Percentiles rank a stretch among this genome's conserved stretches.
phyloP scores from a whole-genome alignment of 192 early-diverging fungal species.

The Jimgerdemannia lactiflua region DNA sequence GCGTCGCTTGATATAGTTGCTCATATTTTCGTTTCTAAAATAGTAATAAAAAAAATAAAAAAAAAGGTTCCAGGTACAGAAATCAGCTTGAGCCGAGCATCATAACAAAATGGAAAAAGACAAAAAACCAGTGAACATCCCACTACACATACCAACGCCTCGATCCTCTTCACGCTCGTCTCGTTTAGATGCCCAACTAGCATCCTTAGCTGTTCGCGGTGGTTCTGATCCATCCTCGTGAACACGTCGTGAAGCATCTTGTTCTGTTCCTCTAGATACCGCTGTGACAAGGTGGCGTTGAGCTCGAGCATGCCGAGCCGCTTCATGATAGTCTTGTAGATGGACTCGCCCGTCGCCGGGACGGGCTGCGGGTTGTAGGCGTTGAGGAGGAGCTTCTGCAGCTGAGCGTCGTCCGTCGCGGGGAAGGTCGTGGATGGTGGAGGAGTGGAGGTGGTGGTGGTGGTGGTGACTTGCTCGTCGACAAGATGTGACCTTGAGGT shows the following conservation, averaged over 20 bases:
- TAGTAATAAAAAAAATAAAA: background rate
- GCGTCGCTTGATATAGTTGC: constrained; percentile 34
- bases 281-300: constrained; percentile 72
- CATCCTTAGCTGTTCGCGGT: constrained; percentile 60
- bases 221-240: constrained; percentile 52
- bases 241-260: constrained; percentile 65
- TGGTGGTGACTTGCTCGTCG: background rate
- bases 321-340: constrained; percentile 92
- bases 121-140: background rate
- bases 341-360: constrained; percentile 67
- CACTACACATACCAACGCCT: constrained; percentile 45
- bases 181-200: constrained; percentile 67
- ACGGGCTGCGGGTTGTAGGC: constrained; percentile 3
- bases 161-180: constrained; percentile 58
- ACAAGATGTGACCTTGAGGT: background rate
- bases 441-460: constrained; percentile 13
- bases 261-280: constrained; percentile 78
- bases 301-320: constrained; percentile 75
- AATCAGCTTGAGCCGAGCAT: background rate
- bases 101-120: too few species aligned
- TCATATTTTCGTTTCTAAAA: constrained; percentile 48
- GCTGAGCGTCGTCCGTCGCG: constrained; percentile 2
- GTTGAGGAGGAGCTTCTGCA: constrained; percentile 3
- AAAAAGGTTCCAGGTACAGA: background rate
- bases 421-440: constrained; percentile 10